Evolutionary conservation across 768 basidiomycete species (phyloP).

Genomic region (Trichaptum fuscoviolaceum): DNA sequence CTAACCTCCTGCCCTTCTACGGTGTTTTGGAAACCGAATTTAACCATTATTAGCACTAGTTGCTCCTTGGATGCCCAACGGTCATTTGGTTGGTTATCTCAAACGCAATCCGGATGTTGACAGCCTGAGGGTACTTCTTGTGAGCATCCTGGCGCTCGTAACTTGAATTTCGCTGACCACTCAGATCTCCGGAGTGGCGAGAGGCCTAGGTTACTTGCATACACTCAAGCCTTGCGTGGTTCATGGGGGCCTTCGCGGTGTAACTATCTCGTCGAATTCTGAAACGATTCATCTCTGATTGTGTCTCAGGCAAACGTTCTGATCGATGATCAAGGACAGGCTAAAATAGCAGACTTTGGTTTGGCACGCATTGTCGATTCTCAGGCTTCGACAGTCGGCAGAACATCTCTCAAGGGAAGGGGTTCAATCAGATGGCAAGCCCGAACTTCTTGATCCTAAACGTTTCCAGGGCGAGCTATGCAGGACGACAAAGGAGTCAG

Average conservation of each 20-base stretch:
- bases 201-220: slow-evolving; percentile 29
- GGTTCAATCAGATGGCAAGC: slow-evolving; percentile 50
- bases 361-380: slow-evolving; percentile 52
- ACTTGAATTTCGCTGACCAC: not conserved
- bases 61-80: slow-evolving; percentile 59
- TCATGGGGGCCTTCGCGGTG: slow-evolving; percentile 60
- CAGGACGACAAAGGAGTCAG: slow-evolving; percentile 42
- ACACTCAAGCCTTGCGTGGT: slow-evolving; percentile 48
- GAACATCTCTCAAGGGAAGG: slow-evolving; percentile 11
- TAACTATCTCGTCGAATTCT: slow-evolving; percentile 17
- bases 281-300: not conserved
- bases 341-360: slow-evolving; percentile 60
- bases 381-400: slow-evolving; percentile 22
- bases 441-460: slow-evolving; percentile 28
- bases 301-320: slow-evolving; percentile 48
- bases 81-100: slow-evolving; percentile 47
- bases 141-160: slow-evolving; percentile 17
- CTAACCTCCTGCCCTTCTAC: slow-evolving; percentile 17
- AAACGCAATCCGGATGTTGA: slow-evolving; percentile 35
- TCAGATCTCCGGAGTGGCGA: not conserved
- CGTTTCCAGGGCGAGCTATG: not conserved
- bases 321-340: slow-evolving; percentile 43
- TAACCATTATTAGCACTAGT: slow-evolving; percentile 46
- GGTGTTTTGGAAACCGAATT: slow-evolving; percentile 19
- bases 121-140: slow-evolving; percentile 43